Evolutionary conservation across 2,329 filamentous ascomycete genomes (phyloP).

Genomic region (Rasamsonia emersonii): DNA sequence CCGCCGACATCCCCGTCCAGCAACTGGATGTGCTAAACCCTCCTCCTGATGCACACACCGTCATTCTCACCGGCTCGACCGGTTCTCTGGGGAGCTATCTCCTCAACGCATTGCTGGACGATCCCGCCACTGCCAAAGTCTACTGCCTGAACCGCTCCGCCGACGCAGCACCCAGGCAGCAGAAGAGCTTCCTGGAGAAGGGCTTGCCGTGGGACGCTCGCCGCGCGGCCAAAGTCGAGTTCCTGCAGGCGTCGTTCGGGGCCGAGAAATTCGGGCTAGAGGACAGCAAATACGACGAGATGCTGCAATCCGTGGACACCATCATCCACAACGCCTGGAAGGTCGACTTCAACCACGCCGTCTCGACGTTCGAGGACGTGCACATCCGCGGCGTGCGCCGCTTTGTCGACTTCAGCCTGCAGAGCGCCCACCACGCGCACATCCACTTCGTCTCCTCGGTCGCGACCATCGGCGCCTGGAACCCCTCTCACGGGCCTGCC

Average conservation of each 20-base stretch:
- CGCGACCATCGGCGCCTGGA: slow-evolving; percentile 17
- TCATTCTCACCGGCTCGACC: slow-evolving; percentile 34
- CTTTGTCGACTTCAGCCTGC: slow-evolving; percentile 17
- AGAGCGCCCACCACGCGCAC: slow-evolving; percentile 10
- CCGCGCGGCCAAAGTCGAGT: slow-evolving; percentile 29
- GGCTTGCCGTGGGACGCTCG: slow-evolving; percentile 17
- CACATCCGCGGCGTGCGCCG: slow-evolving; percentile 18
- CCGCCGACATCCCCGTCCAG: slow-evolving; percentile 4
- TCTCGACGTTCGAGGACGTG: slow-evolving; percentile 17
- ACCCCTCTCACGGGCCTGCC: slow-evolving; percentile 12
- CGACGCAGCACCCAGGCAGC: slow-evolving; percentile 30
- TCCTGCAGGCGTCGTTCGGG: slow-evolving; percentile 13
- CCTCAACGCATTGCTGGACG: slow-evolving; percentile 27
- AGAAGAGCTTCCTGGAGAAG: slow-evolving; percentile 30
- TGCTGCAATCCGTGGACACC: slow-evolving; percentile 10
- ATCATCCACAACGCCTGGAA: slow-evolving; percentile 25
- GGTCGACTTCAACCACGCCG: slow-evolving; percentile 22
- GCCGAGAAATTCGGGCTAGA: slow-evolving; percentile 13
- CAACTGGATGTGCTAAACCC: not conserved
- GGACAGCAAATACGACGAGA: slow-evolving; percentile 6
- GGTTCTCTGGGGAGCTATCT: slow-evolving; percentile 40
- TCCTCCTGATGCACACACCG: not conserved
- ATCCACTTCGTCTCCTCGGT: slow-evolving; percentile 21
- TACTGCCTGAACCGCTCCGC: slow-evolving; percentile 38
- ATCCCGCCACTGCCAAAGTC: slow-evolving; percentile 28